phyloP scores from a whole-genome alignment of 148 eudicot genomes.

The Arbutus unedo region DNA sequence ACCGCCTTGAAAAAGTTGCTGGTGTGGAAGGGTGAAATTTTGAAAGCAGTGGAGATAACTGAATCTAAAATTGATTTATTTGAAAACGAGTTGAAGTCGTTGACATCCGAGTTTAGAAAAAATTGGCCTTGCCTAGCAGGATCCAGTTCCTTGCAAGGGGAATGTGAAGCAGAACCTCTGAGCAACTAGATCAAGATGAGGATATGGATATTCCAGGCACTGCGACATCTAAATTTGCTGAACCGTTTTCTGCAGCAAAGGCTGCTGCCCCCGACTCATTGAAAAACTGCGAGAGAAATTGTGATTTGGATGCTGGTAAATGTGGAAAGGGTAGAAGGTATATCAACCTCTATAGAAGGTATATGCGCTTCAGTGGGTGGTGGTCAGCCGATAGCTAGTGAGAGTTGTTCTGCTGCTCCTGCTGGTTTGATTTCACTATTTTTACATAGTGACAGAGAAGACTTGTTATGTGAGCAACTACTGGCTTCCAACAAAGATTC shows the following conservation, averaged over 20 bases:
- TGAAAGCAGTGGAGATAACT: conserved; percentile 64
- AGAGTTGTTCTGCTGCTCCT: neutral
- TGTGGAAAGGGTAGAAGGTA: conserved; percentile 20
- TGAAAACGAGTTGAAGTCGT: conserved; percentile 70
- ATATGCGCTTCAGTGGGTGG: conserved; percentile 26
- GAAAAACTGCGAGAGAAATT: conserved; percentile 11
- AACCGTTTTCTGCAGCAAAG: conserved; percentile 26
- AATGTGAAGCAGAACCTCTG: conserved; percentile 32
- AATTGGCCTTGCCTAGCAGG: conserved; percentile 27
- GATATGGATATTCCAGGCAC: conserved; percentile 68
- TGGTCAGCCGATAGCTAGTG: conserved; percentile 7
- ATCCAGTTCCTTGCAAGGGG: conserved; percentile 32
- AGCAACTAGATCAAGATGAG: conserved; percentile 32
- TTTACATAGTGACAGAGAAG: conserved; percentile 13
- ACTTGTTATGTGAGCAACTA: conserved; percentile 34
- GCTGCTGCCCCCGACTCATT: conserved; percentile 10
- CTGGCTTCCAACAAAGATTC: conserved; percentile 53
- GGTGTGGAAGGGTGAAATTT: conserved; percentile 56
- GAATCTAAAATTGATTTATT: conserved; percentile 81
- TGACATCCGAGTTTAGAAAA: conserved; percentile 27
- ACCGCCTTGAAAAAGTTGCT: conserved; percentile 58
- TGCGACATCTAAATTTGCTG: conserved; percentile 63
- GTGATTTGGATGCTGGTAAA: conserved; percentile 13
- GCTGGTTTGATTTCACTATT: conserved; percentile 12
- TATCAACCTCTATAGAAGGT: conserved; percentile 17